Percentiles rank a stretch among this genome's conserved stretches.
phyloP scores from a whole-genome alignment of 768 basidiomycete genomes.

The Mycena sanguinolenta region DNA sequence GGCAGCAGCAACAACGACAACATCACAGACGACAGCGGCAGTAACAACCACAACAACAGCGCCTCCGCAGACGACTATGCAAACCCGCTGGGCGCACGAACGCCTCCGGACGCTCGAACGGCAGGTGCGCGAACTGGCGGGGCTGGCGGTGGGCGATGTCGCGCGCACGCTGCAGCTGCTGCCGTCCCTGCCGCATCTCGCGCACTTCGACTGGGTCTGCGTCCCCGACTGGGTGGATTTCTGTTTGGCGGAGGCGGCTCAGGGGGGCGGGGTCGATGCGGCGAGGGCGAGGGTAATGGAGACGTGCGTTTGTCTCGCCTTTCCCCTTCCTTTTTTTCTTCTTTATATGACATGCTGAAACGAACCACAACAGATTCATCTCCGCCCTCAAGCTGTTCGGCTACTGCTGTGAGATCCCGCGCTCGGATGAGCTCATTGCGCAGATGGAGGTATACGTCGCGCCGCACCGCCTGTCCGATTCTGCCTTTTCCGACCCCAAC shows the following conservation, averaged over 20 bases:
- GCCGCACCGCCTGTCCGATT: too few species aligned
- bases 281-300: conserved; percentile 2
- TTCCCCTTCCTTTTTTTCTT: background rate
- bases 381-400: conserved; percentile 11
- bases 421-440: conserved; percentile 11
- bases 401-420: conserved; percentile 11
- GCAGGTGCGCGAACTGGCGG: conserved; percentile 18
- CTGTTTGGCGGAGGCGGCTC: conserved; percentile 18
- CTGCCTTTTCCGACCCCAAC: too few species aligned
- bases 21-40: too few species aligned
- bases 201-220: background rate
- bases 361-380: conserved; percentile 6
- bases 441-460: conserved; percentile 20
- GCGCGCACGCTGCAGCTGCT: conserved; percentile 7
- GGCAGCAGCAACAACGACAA: too few species aligned
- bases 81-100: background rate
- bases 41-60: too few species aligned
- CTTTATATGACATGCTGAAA: background rate
- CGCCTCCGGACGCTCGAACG: conserved; percentile 16
- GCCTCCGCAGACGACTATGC: too few species aligned
- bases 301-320: conserved; percentile 6
- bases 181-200: background rate
- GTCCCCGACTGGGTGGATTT: conserved; percentile 24
- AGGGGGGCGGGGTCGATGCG: background rate
- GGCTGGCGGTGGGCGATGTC: conserved; percentile 10